phyloP scores from a whole-genome alignment of 441 rosid species.

The Gossypium laxum region DNA sequence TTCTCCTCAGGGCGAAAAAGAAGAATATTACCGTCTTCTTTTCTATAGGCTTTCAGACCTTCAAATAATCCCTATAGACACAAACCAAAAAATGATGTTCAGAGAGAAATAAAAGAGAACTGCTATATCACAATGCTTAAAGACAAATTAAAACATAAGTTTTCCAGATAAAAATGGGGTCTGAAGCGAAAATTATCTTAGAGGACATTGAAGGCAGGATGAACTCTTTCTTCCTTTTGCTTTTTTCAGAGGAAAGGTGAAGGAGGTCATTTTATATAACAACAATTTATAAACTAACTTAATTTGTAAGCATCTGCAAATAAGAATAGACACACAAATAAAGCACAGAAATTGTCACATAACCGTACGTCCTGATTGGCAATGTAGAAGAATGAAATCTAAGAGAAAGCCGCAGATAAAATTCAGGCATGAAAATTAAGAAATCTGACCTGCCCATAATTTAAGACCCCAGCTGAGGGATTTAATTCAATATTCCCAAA shows the following conservation, averaged over 20 bases:
- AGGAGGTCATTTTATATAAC: not conserved
- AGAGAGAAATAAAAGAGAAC: not conserved
- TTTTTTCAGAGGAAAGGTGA: not conserved
- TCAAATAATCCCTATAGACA: constrained; percentile 54
- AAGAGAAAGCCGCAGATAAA: not conserved
- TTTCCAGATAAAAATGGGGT: not conserved
- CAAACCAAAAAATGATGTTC: constrained; percentile 1
- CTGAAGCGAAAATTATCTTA: not conserved
- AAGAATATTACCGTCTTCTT: constrained; percentile 41
- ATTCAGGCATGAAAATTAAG: not conserved
- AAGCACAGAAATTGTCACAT: not conserved
- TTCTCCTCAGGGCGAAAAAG: constrained; percentile 71
- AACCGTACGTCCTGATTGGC: not conserved
- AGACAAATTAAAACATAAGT: not conserved
- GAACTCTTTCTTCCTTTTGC: not conserved
- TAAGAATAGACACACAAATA: not conserved
- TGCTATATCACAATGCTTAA: not conserved
- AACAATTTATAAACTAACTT: not conserved
- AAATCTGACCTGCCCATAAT: constrained; percentile 74
- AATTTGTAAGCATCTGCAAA: not conserved
- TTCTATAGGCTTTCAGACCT: constrained; percentile 65
- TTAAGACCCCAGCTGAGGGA: constrained; percentile 80
- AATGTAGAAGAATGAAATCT: not conserved
- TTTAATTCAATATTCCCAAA: constrained; percentile 80
- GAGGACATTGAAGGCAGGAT: not conserved